phyloP scores from a whole-genome alignment of 2,329 filamentous ascomycete genomes.

The Dactylellina parvicollis region DNA sequence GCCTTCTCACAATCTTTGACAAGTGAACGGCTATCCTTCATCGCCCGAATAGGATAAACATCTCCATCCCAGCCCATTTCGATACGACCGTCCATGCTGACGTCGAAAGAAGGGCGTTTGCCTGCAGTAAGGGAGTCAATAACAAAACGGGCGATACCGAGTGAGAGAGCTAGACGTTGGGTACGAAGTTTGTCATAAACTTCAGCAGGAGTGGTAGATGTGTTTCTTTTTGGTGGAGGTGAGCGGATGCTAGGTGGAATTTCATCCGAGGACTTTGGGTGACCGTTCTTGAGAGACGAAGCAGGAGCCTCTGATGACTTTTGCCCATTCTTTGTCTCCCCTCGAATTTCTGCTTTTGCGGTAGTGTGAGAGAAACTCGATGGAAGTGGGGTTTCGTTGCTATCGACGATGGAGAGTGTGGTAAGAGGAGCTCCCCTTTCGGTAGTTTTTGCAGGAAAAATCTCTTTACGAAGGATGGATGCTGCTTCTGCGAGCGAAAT shows the following conservation, averaged over 20 bases:
- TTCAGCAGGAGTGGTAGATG: background rate
- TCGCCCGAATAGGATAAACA: background rate
- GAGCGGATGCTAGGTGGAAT: background rate
- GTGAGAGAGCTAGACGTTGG: constrained; percentile 16
- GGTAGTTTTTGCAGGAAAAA: background rate
- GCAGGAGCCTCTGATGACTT: background rate
- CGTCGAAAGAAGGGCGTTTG: constrained; percentile 30
- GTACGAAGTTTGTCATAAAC: constrained; percentile 22
- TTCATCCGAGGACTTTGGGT: background rate
- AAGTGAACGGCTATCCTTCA: background rate
- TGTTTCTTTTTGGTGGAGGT: background rate
- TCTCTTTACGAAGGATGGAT: background rate
- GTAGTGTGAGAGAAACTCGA: no score
- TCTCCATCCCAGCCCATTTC: constrained; percentile 21
- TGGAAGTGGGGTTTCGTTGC: no score
- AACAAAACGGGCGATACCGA: constrained; percentile 37
- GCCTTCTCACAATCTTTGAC: background rate
- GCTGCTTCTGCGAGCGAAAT: background rate
- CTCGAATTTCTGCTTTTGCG: no score
- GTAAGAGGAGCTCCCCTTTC: no score
- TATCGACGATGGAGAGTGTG: no score
- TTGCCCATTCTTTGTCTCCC: no score
- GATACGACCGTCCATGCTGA: constrained; percentile 43
- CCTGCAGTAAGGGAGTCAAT: constrained; percentile 24
- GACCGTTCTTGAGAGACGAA: background rate